Base-by-base conservation (phyloP, 176 grass and related monocot species). In the Alloteropsis semialata region DNA sequence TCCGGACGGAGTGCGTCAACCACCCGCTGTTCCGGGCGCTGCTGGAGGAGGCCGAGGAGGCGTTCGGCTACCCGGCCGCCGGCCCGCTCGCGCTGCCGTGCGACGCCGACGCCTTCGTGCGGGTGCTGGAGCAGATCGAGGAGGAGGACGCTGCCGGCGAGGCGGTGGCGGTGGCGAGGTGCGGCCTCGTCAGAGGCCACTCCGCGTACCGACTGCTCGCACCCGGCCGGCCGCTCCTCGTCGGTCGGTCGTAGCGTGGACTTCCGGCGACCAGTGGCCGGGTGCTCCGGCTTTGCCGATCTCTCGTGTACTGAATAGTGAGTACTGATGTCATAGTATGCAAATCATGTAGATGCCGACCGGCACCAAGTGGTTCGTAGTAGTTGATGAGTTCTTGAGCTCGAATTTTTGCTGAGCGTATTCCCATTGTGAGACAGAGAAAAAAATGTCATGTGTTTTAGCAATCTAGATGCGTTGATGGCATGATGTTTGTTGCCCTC, bases 1-100 rank as follows among this genome's bases (percentile, higher is more conserved):
- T 93, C 37, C 85, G 82, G 34, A 93, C 78, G 11, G 85, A 76
- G 74, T 83, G 73, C 37, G 72, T 90, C 16, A 85, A 85, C 85
- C 91, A 93, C 82, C 82, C 82, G 24, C 88, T 90, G 60, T 93
- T 93, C 78, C 65, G 61, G 51, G 29, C 24, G 54, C 79, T 93
- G 62, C 82, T 93, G 65, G 75, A 90, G 58, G 85, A 93, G 78
- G 85, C 91, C 6, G 91, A 90, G 82, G 75, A 73, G 74, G 88
- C 7, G 68, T 88, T 85, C 82, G 85, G 91, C 44, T 93, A 88
- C 69, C 34, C 88, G 0, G 83, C 61, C 12, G 53, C n/a, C 12
- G 91, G 91, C 19, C 91, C 91, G 65, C 81, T 93, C 24, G 62
- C 64, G 85, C 91, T 93, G 49, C 88, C 91, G 30, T 93, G 91